These are phyloP conservation scores for Neurospora sublineolata DNA, from an alignment of 495 filamentous ascomycete genomes.

Conservation along the genomic window DNA sequence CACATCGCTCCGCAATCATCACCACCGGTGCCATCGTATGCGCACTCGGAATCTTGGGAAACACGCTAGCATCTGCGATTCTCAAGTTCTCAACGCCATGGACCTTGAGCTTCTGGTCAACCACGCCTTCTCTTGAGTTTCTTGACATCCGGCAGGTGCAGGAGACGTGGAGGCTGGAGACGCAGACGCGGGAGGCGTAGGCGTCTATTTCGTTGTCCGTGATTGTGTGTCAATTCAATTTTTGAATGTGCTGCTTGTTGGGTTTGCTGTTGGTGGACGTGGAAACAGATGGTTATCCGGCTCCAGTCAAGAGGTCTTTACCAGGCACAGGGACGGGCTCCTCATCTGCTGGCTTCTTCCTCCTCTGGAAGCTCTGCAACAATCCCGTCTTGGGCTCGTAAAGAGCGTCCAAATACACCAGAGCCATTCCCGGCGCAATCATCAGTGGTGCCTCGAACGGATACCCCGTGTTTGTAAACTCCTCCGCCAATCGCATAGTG, in stretches of 20 bases:
- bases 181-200: conserved; percentile 6
- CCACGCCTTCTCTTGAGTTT: conserved; percentile 24
- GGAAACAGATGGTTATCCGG: not conserved
- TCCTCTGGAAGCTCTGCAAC: not conserved
- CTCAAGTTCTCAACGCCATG: conserved; percentile 30
- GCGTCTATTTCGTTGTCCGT: conserved; percentile 20
- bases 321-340: not conserved
- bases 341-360: not conserved
- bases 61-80: conserved; percentile 41
- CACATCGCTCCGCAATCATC: conserved; percentile 41
- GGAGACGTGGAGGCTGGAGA: conserved; percentile 12
- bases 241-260: not conserved
- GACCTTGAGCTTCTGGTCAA: conserved; percentile 36
- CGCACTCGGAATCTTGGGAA: conserved; percentile 33
- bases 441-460: conserved; percentile 8
- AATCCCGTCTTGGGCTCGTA: not conserved
- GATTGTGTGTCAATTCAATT: conserved; percentile 9
- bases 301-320: not conserved
- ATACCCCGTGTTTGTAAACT: conserved; percentile 10
- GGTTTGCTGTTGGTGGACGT: not conserved
- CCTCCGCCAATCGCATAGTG: conserved; percentile 15
- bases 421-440: conserved; percentile 13
- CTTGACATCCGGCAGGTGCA: conserved; percentile 9
- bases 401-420: conserved; percentile 5
- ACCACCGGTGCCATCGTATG: conserved; percentile 38